phyloP scores from a whole-genome alignment of 257 asterid species.

The Echium plantagineum region DNA sequence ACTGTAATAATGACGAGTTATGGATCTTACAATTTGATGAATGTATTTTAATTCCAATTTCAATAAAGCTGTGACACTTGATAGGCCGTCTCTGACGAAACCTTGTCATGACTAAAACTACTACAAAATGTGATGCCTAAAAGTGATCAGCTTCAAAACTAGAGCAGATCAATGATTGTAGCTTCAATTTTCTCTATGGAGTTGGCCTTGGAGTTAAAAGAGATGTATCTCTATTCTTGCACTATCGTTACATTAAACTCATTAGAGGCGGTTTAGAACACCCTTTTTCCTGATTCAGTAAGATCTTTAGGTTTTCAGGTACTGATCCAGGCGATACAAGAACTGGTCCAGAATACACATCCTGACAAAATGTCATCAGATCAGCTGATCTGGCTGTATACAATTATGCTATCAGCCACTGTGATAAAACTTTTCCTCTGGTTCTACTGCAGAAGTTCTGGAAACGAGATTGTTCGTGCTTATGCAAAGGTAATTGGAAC shows the following conservation, averaged over 20 bases:
- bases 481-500: slow-evolving; percentile 59
- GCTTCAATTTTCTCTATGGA: background rate
- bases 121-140: background rate
- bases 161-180: background rate
- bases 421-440: slow-evolving; percentile 71
- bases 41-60: too few relatives aligned
- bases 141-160: background rate
- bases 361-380: slow-evolving; percentile 45
- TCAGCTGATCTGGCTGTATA: slow-evolving; percentile 64
- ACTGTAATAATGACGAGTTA: too few relatives aligned
- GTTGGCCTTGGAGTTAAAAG: background rate
- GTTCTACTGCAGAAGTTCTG: slow-evolving; percentile 82
- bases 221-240: background rate
- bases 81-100: too few relatives aligned
- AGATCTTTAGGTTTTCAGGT: slow-evolving; percentile 70
- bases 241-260: background rate
- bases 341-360: slow-evolving; percentile 37
- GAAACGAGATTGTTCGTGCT: slow-evolving; percentile 74
- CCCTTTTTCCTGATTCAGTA: slow-evolving; percentile 1
- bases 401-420: slow-evolving; percentile 70
- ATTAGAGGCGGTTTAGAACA: background rate
- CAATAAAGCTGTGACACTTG: too few relatives aligned
- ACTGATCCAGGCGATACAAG: slow-evolving; percentile 60
- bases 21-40: too few relatives aligned
- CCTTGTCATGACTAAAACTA: too few relatives aligned